Percentiles rank a stretch among this genome's conserved stretches.
Evolutionary conservation across 345 rosid species (phyloP).

Genomic region (Abelmoschus esculentus): DNA sequence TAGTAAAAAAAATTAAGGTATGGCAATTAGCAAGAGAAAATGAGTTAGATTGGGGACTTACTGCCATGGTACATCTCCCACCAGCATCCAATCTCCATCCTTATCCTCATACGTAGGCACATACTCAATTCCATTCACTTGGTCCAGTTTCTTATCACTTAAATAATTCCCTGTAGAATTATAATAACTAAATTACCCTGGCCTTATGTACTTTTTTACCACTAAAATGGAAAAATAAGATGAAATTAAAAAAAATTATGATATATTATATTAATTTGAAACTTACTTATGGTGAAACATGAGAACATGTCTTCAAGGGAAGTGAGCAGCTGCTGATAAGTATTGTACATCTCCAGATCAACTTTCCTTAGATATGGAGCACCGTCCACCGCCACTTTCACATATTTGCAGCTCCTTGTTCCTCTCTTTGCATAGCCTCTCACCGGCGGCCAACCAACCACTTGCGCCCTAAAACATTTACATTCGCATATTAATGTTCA

Average conservation of each 20-base stretch:
- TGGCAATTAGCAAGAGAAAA: not conserved
- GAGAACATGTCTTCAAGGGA: slow-evolving; percentile 62
- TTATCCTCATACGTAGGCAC: slow-evolving; percentile 69
- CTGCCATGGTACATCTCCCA: slow-evolving; percentile 89
- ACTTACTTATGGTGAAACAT: slow-evolving; percentile 43
- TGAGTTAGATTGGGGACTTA: slow-evolving; percentile 24
- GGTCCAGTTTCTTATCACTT: slow-evolving; percentile 28
- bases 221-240: not conserved
- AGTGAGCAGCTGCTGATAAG: slow-evolving; percentile 56
- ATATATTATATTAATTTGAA: too few relatives aligned
- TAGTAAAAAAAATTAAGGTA: not conserved
- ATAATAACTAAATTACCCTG: not conserved
- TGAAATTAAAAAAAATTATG: too few relatives aligned
- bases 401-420: slow-evolving; percentile 24
- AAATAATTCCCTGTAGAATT: not conserved
- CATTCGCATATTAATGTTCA: too few relatives aligned
- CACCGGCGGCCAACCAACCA: slow-evolving; percentile 92
- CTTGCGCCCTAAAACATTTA: slow-evolving; percentile 41
- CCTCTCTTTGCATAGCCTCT: slow-evolving; percentile 56
- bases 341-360: slow-evolving; percentile 56
- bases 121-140: slow-evolving; percentile 37
- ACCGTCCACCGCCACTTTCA: slow-evolving; percentile 90
- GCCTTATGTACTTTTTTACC: not conserved
- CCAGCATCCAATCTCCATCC: slow-evolving; percentile 85
- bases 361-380: slow-evolving; percentile 89